These are phyloP conservation scores for Xerocomus alliaceus DNA, from an alignment of 1,284 basidiomycete genomes.

Conservation along the genomic window DNA sequence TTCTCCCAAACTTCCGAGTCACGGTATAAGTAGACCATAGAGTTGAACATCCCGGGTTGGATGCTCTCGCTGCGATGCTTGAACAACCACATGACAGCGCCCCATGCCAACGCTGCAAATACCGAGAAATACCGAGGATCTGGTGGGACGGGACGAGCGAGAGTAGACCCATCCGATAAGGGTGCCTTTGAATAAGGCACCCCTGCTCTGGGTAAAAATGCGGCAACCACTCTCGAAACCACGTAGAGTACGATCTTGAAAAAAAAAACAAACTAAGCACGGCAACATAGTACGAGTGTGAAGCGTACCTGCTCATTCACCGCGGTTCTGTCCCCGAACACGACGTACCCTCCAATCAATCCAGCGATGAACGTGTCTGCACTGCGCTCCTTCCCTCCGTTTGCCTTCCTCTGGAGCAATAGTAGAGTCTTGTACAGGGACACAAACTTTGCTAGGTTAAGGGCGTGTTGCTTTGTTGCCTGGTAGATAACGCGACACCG, in stretches of 20 bases:
- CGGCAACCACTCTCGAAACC: conserved; percentile 85
- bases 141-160: conserved; percentile 77
- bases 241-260: conserved; percentile 94
- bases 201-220: conserved; percentile 80
- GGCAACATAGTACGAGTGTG: neutral
- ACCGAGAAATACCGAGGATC: conserved; percentile 83
- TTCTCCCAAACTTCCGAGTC: conserved; percentile 76
- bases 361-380: conserved; percentile 94
- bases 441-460: conserved; percentile 93
- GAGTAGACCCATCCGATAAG: conserved; percentile 47
- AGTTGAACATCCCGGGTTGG: conserved; percentile 92
- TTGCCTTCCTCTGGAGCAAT: conserved; percentile 80
- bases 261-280: conserved; percentile 5
- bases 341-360: conserved; percentile 88
- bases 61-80: conserved; percentile 84
- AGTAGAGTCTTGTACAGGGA: conserved; percentile 90
- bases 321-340: conserved; percentile 95
- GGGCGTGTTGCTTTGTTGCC: conserved; percentile 88
- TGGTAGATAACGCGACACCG: conserved; percentile 76
- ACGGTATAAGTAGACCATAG: conserved; percentile 79
- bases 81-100: conserved; percentile 97
- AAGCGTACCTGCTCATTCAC: conserved; percentile 93
- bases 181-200: conserved; percentile 51
- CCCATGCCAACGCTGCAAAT: conserved; percentile 93
- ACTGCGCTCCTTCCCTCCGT: conserved; percentile 81